phyloP scores from a whole-genome alignment of 306 rosid species.

The Luffa acutangula region DNA sequence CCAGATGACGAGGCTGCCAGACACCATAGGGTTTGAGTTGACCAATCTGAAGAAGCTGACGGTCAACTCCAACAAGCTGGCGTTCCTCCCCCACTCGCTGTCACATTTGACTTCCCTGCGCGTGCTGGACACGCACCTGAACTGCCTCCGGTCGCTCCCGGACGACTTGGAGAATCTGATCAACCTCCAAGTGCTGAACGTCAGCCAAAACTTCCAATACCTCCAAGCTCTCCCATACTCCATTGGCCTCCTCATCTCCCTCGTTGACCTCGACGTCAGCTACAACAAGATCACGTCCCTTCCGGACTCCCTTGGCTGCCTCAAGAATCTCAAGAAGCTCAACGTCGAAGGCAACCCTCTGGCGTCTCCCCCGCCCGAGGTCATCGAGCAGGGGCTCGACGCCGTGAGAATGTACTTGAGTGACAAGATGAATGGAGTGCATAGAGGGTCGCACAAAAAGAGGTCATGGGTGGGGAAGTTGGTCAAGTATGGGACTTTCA shows the following conservation, averaged over 20 bases:
- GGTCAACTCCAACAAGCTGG: slow-evolving; percentile 71
- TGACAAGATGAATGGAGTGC: slow-evolving; percentile 39
- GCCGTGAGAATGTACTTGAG: slow-evolving; percentile 54
- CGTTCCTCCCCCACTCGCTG: slow-evolving; percentile 52
- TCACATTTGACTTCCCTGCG: slow-evolving; percentile 48
- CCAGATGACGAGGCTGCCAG: slow-evolving; percentile 52
- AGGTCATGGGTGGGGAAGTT: slow-evolving; percentile 58
- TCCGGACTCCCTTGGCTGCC: slow-evolving; percentile 66
- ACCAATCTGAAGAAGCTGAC: slow-evolving; percentile 53
- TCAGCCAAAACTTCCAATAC: slow-evolving; percentile 88
- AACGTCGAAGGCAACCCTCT: slow-evolving; percentile 78
- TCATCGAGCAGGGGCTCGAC: slow-evolving; percentile 52
- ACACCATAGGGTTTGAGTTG: slow-evolving; percentile 61
- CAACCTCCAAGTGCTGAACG: slow-evolving; percentile 64
- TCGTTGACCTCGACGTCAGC: slow-evolving; percentile 64
- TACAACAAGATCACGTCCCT: slow-evolving; percentile 61
- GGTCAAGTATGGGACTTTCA: slow-evolving; percentile 29
- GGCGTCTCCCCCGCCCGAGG: slow-evolving; percentile 45
- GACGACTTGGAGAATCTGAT: slow-evolving; percentile 70
- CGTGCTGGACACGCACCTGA: slow-evolving; percentile 56
- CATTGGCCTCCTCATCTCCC: slow-evolving; percentile 67
- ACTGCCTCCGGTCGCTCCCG: slow-evolving; percentile 67
- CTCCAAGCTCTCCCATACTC: slow-evolving; percentile 59
- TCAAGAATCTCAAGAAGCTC: slow-evolving; percentile 52
- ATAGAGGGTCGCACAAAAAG: slow-evolving; percentile 35